Evolutionary conservation across 2,329 filamentous ascomycete species (phyloP), one percentile per base, ranked within the genome.

Genomic region (Huntiella moniliformis): DNA sequence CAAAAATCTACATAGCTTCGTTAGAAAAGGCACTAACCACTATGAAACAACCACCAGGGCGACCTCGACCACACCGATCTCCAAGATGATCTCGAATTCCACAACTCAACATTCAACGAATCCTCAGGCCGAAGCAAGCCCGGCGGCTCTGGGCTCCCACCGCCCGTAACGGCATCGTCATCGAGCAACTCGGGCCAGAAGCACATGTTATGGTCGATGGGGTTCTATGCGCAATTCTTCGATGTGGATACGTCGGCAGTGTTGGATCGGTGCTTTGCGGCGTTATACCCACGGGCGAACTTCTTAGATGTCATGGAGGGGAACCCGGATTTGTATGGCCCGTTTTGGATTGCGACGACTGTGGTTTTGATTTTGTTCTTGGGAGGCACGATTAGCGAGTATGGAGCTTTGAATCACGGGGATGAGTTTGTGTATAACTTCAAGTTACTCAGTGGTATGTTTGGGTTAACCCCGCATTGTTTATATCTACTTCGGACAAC

Each of bases 1-100:
- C 36, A n/a, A 17, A 37, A 8, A 39, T 35, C 11, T n/a, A 18
- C 15, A 12, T 5, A 7, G 5, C 12, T 28, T 28, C 22, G 22
- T 7, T 28, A 28, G 10, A 6, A 28, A 28, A 8, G 2, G 6
- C 22, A 10, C 22, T 28, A 28, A 28, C 22, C 22, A 28, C 6
- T 10, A 28, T 28, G 2, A 28, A 28, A 28, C 4, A 28, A 28
- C 7, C 4, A 1, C 3, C 12, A 96, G 87, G 88, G 88, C 57
- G 91, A 98, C 65, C 78, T 98, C 60, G 91, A 91, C 57, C 87
- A 95, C 65, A 98, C 91, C 48, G 91, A 98, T 63, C 80, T 98
- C 17, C 86, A 95, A 69, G 88, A 95, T 63, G 91, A 96, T 65
- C 86, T 98, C 61, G 91, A 96, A 73, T 98, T 98, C 68, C 91